Evolutionary conservation across 2,329 filamentous ascomycete genomes (phyloP).

Genomic region (Tothia fuscella): DNA sequence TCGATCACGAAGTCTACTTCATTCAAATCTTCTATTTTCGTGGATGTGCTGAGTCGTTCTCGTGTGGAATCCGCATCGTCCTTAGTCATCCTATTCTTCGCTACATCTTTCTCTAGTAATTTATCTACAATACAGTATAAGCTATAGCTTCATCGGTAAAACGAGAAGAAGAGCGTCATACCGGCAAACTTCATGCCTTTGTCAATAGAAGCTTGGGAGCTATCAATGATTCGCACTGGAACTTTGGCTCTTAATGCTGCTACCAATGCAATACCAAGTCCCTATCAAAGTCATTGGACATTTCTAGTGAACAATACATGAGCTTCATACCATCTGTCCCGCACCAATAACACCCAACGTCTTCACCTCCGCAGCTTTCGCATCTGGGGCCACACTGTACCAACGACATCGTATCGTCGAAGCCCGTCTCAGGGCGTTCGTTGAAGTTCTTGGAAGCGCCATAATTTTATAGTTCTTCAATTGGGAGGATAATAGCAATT

Average conservation of each 20-base stretch:
- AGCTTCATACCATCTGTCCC: conserved; percentile 79
- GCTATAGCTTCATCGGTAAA: not conserved
- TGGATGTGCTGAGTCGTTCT: conserved; percentile 55
- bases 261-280: conserved; percentile 88
- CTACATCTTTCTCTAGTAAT: conserved; percentile 82
- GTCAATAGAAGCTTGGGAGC: conserved; percentile 69
- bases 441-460: too few species aligned
- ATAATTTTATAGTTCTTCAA: too few species aligned
- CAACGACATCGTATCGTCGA: too few species aligned
- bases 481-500: too few species aligned
- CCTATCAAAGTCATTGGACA: conserved; percentile 51
- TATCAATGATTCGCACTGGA: conserved; percentile 77
- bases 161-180: conserved; percentile 24
- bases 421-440: too few species aligned
- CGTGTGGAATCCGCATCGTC: conserved; percentile 65
- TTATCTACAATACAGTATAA: conserved; percentile 49
- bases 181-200: conserved; percentile 85
- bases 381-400: too few species aligned
- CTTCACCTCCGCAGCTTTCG: conserved; percentile 50
- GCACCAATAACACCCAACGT: conserved; percentile 84
- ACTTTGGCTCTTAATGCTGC: conserved; percentile 75
- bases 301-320: too few species aligned
- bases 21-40: conserved; percentile 62
- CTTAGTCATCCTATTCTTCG: conserved; percentile 74
- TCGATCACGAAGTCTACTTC: conserved; percentile 96